A percentile compares a stretch with the other conserved stretches of the same genome.
Evolutionary conservation across 495 filamentous ascomycete species (phyloP).

Genomic region (Diplogelasinospora grovesii): DNA sequence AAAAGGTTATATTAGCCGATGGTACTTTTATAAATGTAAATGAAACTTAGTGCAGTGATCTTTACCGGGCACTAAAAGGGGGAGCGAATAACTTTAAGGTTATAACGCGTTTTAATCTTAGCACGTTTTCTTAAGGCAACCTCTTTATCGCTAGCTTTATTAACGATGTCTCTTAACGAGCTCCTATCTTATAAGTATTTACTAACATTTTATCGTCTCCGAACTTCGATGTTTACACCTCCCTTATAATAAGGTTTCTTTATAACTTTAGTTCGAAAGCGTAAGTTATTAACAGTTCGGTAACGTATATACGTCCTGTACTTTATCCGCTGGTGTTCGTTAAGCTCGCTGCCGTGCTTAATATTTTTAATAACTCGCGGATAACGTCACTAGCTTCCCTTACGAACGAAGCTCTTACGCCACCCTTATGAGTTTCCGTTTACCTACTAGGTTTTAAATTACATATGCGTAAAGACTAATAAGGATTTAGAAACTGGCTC

Average conservation of each 20-base stretch:
- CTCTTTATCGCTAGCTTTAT: constrained; percentile 12
- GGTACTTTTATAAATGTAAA: constrained; percentile 42
- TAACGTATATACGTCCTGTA: no score
- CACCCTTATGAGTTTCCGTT: constrained; percentile 1
- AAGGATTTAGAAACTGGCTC: constrained; percentile 6
- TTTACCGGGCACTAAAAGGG: constrained; percentile 49
- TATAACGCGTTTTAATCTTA: constrained; percentile 33
- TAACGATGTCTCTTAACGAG: constrained; percentile 8
- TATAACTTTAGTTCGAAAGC: no score
- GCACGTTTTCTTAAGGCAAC: constrained; percentile 18
- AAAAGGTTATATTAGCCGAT: constrained; percentile 53
- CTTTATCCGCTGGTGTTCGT: constrained; percentile 4
- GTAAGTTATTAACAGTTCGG: no score
- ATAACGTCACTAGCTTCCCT: no score
- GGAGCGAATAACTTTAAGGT: constrained; percentile 51
- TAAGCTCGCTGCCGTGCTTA: constrained; percentile 2
- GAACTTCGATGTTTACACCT: background rate
- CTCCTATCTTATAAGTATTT: constrained; percentile 6
- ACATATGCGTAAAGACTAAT: no score
- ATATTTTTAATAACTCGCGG: no score
- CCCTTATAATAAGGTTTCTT: no score
- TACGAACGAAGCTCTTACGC: constrained; percentile 1
- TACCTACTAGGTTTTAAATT: background rate
- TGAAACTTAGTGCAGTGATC: constrained; percentile 32
- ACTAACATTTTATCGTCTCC: constrained; percentile 1